phyloP scores from a whole-genome alignment of 768 basidiomycete genomes.

The Russula griseocarnosa region DNA sequence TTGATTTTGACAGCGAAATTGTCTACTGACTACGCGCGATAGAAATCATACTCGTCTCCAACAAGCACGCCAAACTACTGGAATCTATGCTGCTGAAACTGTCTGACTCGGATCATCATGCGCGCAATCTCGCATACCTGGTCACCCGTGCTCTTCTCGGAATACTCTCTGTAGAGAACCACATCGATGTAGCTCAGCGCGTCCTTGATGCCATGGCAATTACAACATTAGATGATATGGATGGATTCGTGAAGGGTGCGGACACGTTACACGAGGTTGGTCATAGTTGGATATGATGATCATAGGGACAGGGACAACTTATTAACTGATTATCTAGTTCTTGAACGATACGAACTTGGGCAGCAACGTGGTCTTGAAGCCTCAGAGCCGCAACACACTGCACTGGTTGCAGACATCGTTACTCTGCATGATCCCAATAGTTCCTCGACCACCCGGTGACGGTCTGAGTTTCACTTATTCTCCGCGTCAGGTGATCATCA shows the following conservation, averaged over 20 bases:
- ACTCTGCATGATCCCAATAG: constrained; percentile 47
- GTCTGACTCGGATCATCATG: constrained; percentile 46
- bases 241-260: constrained; percentile 35
- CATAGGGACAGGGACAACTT: background rate
- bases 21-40: constrained; percentile 10
- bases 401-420: constrained; percentile 57
- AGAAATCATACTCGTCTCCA: constrained; percentile 65
- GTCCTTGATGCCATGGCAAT: constrained; percentile 47
- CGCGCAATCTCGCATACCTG: constrained; percentile 56
- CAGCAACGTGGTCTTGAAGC: constrained; percentile 53
- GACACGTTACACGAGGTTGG: constrained; percentile 35
- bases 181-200: constrained; percentile 50
- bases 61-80: constrained; percentile 42
- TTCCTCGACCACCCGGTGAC: constrained; percentile 43
- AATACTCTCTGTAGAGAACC: constrained; percentile 53
- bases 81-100: constrained; percentile 51
- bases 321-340: constrained; percentile 37
- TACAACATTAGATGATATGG: constrained; percentile 44
- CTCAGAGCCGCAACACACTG: constrained; percentile 53
- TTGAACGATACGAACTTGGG: constrained; percentile 45
- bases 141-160: constrained; percentile 58
- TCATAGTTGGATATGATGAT: background rate
- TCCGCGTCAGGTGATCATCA: constrained; percentile 14
- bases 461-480: constrained; percentile 50
- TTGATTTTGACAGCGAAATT: background rate